Evolutionary conservation across 148 eudicot genomes (phyloP), one percentile per base, ranked within the genome.

Genomic region (Persicaria tinctoria): DNA sequence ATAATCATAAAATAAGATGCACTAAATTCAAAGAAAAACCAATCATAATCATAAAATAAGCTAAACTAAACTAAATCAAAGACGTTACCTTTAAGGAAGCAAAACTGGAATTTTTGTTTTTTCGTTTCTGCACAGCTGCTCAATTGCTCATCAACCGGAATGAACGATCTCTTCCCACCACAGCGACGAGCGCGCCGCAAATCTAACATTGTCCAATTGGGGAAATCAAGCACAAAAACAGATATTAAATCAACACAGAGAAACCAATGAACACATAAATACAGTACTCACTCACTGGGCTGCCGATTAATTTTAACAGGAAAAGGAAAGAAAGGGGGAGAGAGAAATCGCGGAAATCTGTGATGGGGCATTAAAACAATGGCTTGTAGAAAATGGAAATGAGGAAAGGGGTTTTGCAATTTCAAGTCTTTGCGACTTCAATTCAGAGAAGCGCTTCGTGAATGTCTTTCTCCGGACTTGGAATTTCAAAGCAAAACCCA

Each of bases 31-130:
- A 63, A 10, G 27, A 18, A 60, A 60, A 6, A 60, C 12, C 41
- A 63, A 44, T 32, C 8, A 4, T 27, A 8, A 63, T 63, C 68
- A 62, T 27, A 27, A 62, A 62, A 27, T 23, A 57, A 62, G 10
- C 12, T 41, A 12, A 27, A 20, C 12, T 41, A 12, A 27, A 20
- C 2, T 44, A 27, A 62, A 5, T 62, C 4, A 32, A 45, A 14
- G 68, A 27, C 68, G 41, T 32, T 63, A 63, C 68, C 68, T 63
- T 27, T 27, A 59, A 20, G 23, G 66, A 59, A 20, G 66, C 68
- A 32, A 63, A 38, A 4, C 11, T 16, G 8, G 4, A 45, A 63
- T 50, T 63, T 32, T 6, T 27, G 27, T 45, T 63, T 8, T 7
- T 11, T 9, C 9, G 8, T 59, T 18, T 59, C 0, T 18, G 6